A percentile compares a stretch with the other conserved stretches of the same genome.
phyloP scores from a whole-genome alignment of 2,329 filamentous ascomycete species.

The Calonectria pauciramosa region DNA sequence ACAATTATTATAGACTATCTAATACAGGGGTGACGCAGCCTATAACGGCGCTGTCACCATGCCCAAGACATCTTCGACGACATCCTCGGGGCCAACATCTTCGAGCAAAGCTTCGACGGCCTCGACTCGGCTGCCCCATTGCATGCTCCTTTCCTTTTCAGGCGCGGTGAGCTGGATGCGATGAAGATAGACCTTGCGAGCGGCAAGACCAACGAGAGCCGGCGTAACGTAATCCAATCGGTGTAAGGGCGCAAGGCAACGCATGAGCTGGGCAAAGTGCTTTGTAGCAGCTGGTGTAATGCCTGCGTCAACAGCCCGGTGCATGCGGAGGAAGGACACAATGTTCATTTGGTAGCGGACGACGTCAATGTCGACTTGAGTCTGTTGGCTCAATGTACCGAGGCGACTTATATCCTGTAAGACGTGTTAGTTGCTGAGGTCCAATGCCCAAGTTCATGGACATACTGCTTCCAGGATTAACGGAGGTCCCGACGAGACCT shows the following conservation, averaged over 20 bases:
- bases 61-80: slow-evolving; percentile 74
- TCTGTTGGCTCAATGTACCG: slow-evolving; percentile 67
- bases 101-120: slow-evolving; percentile 78
- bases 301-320: slow-evolving; percentile 85
- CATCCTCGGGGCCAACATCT: slow-evolving; percentile 70
- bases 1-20: slow-evolving; percentile 47
- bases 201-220: slow-evolving; percentile 84
- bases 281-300: slow-evolving; percentile 84
- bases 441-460: not conserved
- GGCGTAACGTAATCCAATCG: slow-evolving; percentile 85
- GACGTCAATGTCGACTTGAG: slow-evolving; percentile 81
- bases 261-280: slow-evolving; percentile 79
- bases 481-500: slow-evolving; percentile 41
- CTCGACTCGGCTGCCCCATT: slow-evolving; percentile 87
- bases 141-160: slow-evolving; percentile 85
- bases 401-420: slow-evolving; percentile 71
- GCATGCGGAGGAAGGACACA: slow-evolving; percentile 86
- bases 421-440: slow-evolving; percentile 34
- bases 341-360: slow-evolving; percentile 90
- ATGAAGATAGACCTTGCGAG: slow-evolving; percentile 89
- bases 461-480: slow-evolving; percentile 61
- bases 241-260: slow-evolving; percentile 85
- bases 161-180: slow-evolving; percentile 79
- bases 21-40: slow-evolving; percentile 39
- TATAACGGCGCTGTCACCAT: slow-evolving; percentile 67